A percentile compares a stretch with the other conserved stretches of the same genome.
Evolutionary conservation across 2,329 filamentous ascomycete genomes (phyloP).

Genomic region (Colletotrichum gloeosporioides): DNA sequence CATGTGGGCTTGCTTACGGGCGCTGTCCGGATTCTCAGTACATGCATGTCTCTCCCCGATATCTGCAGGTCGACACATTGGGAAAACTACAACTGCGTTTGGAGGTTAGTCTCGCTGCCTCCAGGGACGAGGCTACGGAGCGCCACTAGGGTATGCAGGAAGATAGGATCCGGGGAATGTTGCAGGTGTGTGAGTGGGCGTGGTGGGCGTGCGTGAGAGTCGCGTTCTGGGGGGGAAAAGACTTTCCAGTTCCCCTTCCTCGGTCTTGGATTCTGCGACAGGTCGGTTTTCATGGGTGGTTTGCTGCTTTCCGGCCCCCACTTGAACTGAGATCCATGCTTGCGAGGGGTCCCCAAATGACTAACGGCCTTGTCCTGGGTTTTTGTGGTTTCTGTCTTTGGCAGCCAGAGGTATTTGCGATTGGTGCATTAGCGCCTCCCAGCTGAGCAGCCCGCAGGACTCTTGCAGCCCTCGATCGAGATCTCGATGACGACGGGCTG

Average conservation of each 20-base stretch:
- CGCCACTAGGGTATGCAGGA: constrained; percentile 16
- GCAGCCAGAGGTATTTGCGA: neutral
- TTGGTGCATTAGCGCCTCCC: neutral
- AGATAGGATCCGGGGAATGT: constrained; percentile 19
- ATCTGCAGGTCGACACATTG: constrained; percentile 7
- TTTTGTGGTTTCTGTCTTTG: neutral
- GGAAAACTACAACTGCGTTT: neutral
- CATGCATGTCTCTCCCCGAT: constrained; percentile 11
- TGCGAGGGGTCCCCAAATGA: neutral
- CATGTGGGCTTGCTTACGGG: constrained; percentile 13
- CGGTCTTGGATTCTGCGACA: constrained; percentile 17
- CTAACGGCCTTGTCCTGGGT: neutral
- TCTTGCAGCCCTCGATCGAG: neutral
- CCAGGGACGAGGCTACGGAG: neutral
- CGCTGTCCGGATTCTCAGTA: neutral
- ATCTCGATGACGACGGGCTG: neutral
- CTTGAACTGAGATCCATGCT: neutral
- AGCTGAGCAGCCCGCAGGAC: neutral
- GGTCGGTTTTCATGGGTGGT: neutral
- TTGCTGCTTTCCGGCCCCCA: neutral
- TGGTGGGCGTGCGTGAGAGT: neutral
- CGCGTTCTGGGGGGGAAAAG: neutral
- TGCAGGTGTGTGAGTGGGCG: neutral
- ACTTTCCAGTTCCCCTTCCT: neutral
- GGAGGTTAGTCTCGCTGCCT: neutral